Evolutionary conservation across 2,329 filamentous ascomycete species (phyloP), one percentile per base, ranked within the genome.

Genomic region (Penicillium expansum): DNA sequence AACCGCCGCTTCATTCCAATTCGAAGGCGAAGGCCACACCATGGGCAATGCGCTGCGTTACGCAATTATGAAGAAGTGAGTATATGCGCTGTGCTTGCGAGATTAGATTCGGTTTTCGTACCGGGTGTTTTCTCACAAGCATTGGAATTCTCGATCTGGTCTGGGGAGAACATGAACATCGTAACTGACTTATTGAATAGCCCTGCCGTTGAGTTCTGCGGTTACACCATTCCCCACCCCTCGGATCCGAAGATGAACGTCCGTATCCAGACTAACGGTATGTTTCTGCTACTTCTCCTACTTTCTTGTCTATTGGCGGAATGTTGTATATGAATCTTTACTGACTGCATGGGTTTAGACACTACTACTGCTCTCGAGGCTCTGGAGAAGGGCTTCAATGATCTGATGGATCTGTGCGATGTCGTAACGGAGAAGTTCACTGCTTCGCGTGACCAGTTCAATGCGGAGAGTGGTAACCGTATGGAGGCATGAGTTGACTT

Each of bases 11-110:
- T 96, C 92, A 16, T 99, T 97, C 72, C 91, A 97, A 73, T 96
- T 99, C 68, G 86, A 90, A 58, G 87, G 91, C 44, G 94, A 99
- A 78, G 92, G 95, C 42, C 94, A 99, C 76, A 99, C 94, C 0
- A 80, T 99, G 51, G 94, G 94, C 29, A 99, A 99, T 76, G 91
- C 92, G 10, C 78, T 99, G 67, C 85, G 94, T 69, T 97, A 92
- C 73, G 89, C 97, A 62, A 95, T 99, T 69, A 97, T 96, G 90
- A 97, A 97, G 79, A 99, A 99, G 93, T 97, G 80, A 63, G 85
- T 71, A 4, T 8, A 9, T 16, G 20, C 45, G 30, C 13, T 43
- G 29, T 30, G 41, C 20, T 30, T 50, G 39, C n/a, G 20, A 52
- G 20, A 5, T 10, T 22, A 8, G 13, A 48, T 14, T n/a, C 7